Base-by-base conservation (phyloP, 75 land plant species). In the Picea sitchensis region DNA sequence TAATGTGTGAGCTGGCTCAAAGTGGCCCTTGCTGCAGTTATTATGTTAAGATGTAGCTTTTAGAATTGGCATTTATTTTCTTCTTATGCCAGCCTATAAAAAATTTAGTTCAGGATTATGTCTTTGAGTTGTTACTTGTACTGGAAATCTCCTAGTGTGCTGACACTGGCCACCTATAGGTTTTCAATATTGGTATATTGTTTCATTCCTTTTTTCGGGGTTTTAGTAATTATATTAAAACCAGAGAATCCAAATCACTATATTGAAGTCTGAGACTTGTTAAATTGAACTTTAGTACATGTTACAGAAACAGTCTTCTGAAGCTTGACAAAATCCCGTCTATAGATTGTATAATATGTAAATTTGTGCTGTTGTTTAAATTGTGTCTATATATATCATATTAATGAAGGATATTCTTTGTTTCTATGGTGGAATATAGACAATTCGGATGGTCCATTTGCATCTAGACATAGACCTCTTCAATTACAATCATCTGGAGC, bases 401-500 rank as follows among this genome's bases (percentile, higher is more conserved):
- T 71, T n/a, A 44, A n/a, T 71, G 26, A 44, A 69, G 41, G 12
- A n/a, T 69, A 20, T 71, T 32, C 44, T 44, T 17, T 44, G 51
- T 71, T 69, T 44, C 26, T 71, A 41, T 71, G 74, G 17, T 59
- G 23, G 14, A n/a, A 30, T 58, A 30, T 21, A 78, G 81, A 59
- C 17, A 44, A 51, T 38, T 23, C 38, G n/a, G 73, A 63, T 11
- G 15, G n/a, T 41, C 56, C 32, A 32, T 38, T 32, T 67, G 12
- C 61, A 15, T 56, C 81, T 32, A 82, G 74, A 59, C 62, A 59
- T 8, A 60, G 80, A 80, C 20, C 34, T 36, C 31, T 76, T 17
- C 76, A 68, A 64, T 67, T 36, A 30, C 59, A 58, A 34, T 41
- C 78, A 17, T 61, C 71, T 23, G 83, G 75, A 23, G 26, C 77